Evolutionary conservation across 1,284 basidiomycete genomes (phyloP).

Genomic region (Apiotrichum siamense): DNA sequence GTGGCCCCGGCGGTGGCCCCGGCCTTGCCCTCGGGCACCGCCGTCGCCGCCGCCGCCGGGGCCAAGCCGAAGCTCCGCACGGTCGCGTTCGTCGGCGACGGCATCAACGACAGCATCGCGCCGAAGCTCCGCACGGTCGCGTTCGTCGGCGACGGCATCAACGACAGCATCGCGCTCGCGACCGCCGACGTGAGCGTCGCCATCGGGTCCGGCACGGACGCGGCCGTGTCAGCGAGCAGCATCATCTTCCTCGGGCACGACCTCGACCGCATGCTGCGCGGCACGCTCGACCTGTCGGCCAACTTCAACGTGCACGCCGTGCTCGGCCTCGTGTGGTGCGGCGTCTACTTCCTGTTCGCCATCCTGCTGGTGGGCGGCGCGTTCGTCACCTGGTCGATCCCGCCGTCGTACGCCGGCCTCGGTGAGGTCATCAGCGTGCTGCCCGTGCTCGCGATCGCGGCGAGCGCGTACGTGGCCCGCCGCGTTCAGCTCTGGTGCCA

Average conservation of each 20-base stretch:
- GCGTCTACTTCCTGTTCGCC: not conserved
- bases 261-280: not conserved
- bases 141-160: conserved; percentile 33
- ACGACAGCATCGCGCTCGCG: conserved; percentile 28
- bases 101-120: conserved; percentile 32
- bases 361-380: conserved; percentile 2
- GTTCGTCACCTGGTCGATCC: conserved; percentile 7
- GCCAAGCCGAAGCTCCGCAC: not conserved
- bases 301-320: not conserved
- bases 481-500: not conserved
- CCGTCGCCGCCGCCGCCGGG: not conserved
- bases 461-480: not conserved
- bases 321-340: conserved; percentile 12
- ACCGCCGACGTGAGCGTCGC: not conserved
- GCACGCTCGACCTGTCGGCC: conserved; percentile 12
- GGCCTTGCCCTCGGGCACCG: not conserved
- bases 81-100: conserved; percentile 26
- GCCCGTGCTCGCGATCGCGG: conserved; percentile 1
- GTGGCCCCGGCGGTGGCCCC: not conserved
- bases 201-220: conserved; percentile 2
- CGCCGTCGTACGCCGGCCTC: conserved; percentile 7
- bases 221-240: conserved; percentile 16
- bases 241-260: not conserved
- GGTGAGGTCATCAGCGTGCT: conserved; percentile 7
- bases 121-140: conserved; percentile 3